Evolutionary conservation across 2,329 filamentous ascomycete species (phyloP), one percentile per base, ranked within the genome.

Genomic region (Colletotrichum theobromicola): DNA sequence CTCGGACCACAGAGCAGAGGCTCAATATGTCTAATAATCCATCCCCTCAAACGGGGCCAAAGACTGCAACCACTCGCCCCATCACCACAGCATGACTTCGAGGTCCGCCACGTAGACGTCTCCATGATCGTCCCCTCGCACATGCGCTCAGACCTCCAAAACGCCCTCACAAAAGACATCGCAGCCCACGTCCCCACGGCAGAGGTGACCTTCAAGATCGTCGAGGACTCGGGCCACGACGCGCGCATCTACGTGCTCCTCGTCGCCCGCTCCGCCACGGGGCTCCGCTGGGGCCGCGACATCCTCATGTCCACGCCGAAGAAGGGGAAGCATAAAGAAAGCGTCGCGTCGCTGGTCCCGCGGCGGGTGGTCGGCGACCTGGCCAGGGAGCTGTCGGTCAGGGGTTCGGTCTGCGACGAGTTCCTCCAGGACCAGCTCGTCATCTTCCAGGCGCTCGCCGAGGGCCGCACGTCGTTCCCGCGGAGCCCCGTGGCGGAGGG

Each of bases 341-440:
- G 83, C 53, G 61, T 88, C n/a, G 80, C 80, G 24, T 79, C 80
- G 35, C 83, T 86, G 61, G 81, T 90, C 10, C 85, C 88, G 7
- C 79, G 81, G 30, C 84, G 82, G n/a, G 80, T 92, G 5, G 86
- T 87, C 55, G 82, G 80, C 61, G 83, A 85, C 4, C 81, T 92
- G 24, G 81, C 89, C 1, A 79, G 79, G 9, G 77, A 82, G 2
- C 83, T 85, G 3, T 87, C 89, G 1, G 83, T 87, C 3, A 15
- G 16, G 5, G 37, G 16, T 8, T 74, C 72, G 8, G 67, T 69
- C 10, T 87, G 90, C 8, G 91, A 93, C 76, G 85, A 89, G 76
- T 86, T 88, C 78, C 83, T 93, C 16, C 90, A 92, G 81, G 91
- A 93, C 80, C 91, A 93, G 80, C 78, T 93, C 28, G 83, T 92